Evolutionary conservation across 2,329 filamentous ascomycete species (phyloP).

Genomic region (Fonsecaea erecta): DNA sequence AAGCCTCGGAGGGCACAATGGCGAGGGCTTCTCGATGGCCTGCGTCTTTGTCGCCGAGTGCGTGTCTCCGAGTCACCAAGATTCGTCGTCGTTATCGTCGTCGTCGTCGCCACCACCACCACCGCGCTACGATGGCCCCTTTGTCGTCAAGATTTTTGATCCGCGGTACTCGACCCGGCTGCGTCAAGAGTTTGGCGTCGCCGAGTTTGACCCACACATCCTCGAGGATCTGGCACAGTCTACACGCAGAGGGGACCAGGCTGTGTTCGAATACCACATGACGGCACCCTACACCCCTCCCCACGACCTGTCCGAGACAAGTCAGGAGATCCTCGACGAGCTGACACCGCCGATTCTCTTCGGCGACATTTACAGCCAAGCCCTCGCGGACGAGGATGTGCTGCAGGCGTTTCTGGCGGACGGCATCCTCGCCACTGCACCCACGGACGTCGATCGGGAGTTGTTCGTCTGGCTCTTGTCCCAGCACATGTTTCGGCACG

Average conservation of each 20-base stretch:
- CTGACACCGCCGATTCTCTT: background rate
- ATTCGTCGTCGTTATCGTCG: too few species aligned
- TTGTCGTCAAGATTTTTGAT: conserved; percentile 6
- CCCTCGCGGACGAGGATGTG: background rate
- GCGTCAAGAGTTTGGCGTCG: background rate
- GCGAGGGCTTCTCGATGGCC: background rate
- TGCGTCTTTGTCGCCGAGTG: conserved; percentile 3
- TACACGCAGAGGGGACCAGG: background rate
- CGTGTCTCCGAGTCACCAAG: background rate
- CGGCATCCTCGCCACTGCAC: background rate
- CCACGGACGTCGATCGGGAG: background rate
- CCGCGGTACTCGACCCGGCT: background rate
- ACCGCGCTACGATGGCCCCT: background rate
- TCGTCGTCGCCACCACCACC: too few species aligned
- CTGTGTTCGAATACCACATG: background rate
- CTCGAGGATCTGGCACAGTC: background rate
- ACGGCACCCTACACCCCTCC: background rate
- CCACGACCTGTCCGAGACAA: background rate
- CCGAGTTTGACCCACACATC: background rate
- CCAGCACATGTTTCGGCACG: background rate
- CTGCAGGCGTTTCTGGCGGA: background rate
- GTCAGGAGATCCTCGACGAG: background rate
- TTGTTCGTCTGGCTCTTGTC: background rate
- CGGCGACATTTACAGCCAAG: background rate
- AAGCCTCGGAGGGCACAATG: conserved; percentile 2